These are phyloP conservation scores for Paramecium pentaurelia DNA, from an alignment of 73 alveolate species.

Conservation along the genomic window DNA sequence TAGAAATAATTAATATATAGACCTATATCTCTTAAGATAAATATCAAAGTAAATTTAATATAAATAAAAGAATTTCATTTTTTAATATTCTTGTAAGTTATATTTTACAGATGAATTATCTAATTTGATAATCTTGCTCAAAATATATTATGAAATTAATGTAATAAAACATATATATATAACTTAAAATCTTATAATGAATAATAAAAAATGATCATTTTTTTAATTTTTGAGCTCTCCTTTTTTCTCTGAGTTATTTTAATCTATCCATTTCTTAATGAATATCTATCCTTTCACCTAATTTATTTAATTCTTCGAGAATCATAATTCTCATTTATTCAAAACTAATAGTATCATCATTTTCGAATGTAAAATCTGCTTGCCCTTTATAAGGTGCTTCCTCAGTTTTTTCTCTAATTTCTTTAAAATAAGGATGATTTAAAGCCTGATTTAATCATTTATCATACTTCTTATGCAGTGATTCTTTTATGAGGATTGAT, in stretches of 20 bases:
- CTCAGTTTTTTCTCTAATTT: constrained; percentile 46
- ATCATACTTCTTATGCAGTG: constrained; percentile 47
- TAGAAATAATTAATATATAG: too few relatives aligned
- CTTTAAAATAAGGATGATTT: constrained; percentile 54
- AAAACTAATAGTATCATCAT: constrained; percentile 33
- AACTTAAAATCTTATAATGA: background rate
- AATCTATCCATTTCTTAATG: constrained; percentile 4
- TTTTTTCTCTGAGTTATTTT: background rate
- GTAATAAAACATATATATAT: background rate
- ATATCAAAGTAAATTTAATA: background rate
- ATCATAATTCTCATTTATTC: constrained; percentile 39
- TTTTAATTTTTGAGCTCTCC: background rate
- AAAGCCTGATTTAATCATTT: constrained; percentile 35
- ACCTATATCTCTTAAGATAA: too few relatives aligned
- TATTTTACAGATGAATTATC: too few relatives aligned
- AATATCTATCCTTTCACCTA: constrained; percentile 30
- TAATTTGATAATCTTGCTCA: background rate
- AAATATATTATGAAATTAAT: too few relatives aligned
- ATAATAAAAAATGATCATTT: constrained; percentile 1
- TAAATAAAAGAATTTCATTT: too few relatives aligned
- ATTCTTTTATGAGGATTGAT: constrained; percentile 58
- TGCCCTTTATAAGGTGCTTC: constrained; percentile 42
- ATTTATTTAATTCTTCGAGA: constrained; percentile 48
- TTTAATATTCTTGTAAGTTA: too few relatives aligned
- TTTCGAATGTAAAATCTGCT: constrained; percentile 48